Conservation (phyloP, 345 rosid genomes). For the Nasturtium officinale region DNA sequence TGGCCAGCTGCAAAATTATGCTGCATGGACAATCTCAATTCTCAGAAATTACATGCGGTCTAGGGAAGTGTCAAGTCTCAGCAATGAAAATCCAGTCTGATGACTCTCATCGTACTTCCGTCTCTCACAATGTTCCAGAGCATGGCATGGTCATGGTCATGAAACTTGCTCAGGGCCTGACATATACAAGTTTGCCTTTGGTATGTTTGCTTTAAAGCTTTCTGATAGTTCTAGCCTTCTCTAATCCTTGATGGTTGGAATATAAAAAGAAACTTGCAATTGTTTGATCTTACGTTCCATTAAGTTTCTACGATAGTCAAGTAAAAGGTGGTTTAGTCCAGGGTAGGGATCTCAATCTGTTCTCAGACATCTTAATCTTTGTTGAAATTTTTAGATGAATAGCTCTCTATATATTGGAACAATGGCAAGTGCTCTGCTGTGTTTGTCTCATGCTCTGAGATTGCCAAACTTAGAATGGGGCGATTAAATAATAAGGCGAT, state of each 20-base stretch:
- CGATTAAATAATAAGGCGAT: constrained; percentile 68
- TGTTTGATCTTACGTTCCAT: background rate
- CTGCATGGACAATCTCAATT: constrained; percentile 86
- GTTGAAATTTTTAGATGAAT: constrained; percentile 53
- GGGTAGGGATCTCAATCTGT: constrained; percentile 2
- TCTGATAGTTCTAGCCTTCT: constrained; percentile 18
- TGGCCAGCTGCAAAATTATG: constrained; percentile 67
- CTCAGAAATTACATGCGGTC: constrained; percentile 72
- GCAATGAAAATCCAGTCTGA: constrained; percentile 40
- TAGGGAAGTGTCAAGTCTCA: constrained; percentile 44
- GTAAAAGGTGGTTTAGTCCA: constrained; percentile 15
- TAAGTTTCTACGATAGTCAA: background rate
- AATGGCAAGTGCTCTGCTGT: constrained; percentile 60
- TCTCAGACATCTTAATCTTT: constrained; percentile 26
- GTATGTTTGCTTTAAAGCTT: constrained; percentile 47
- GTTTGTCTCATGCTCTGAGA: constrained; percentile 81
- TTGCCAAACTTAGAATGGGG: constrained; percentile 87
- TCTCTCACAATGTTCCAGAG: constrained; percentile 61
- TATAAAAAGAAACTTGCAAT: background rate
- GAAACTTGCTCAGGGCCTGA: constrained; percentile 70
- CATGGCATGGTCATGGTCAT: constrained; percentile 68
- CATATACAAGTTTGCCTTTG: constrained; percentile 50
- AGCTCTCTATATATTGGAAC: constrained; percentile 40
- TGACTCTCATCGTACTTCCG: constrained; percentile 44
- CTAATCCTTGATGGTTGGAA: constrained; percentile 8